Evolutionary conservation across 2,329 filamentous ascomycete genomes (phyloP).

Genomic region (Mollisiaceae sp.): DNA sequence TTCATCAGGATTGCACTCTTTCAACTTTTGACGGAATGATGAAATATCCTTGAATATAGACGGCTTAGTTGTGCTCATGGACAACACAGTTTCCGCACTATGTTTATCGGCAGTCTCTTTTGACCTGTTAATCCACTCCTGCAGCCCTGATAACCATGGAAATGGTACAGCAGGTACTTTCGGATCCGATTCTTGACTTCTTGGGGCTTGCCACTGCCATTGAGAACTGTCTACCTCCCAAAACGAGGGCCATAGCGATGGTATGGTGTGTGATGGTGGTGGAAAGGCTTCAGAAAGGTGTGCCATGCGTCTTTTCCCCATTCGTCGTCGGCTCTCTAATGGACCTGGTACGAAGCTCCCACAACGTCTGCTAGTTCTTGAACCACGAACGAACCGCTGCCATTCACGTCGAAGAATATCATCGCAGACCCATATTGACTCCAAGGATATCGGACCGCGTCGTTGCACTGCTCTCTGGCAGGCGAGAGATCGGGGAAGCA

Average conservation of each 20-base stretch:
- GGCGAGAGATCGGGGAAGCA: conserved; percentile 53
- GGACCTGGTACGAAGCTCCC: conserved; percentile 45
- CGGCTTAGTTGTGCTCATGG: not conserved
- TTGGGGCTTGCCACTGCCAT: conserved; percentile 43
- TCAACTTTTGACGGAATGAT: conserved; percentile 27
- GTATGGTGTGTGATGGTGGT: conserved; percentile 24
- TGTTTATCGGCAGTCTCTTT: not conserved
- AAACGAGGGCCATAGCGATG: conserved; percentile 33
- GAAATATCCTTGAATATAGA: conserved; percentile 14
- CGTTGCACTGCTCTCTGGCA: conserved; percentile 56
- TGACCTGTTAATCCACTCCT: no score
- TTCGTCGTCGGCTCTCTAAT: conserved; percentile 41
- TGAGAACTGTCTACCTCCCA: conserved; percentile 34
- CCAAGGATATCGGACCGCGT: conserved; percentile 46
- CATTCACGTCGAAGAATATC: conserved; percentile 57
- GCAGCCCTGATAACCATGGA: not conserved
- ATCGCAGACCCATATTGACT: conserved; percentile 65
- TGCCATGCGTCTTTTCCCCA: conserved; percentile 43
- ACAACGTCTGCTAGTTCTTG: conserved; percentile 40
- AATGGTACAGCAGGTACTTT: conserved; percentile 3
- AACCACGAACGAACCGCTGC: conserved; percentile 48
- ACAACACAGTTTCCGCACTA: not conserved
- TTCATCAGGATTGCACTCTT: not conserved
- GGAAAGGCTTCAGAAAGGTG: conserved; percentile 35
- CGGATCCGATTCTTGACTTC: conserved; percentile 19